Percentiles rank a stretch among this genome's conserved stretches.
These are phyloP conservation scores for Candida berthetii DNA, from an alignment of 805 yeast species.

Conservation along the genomic window DNA sequence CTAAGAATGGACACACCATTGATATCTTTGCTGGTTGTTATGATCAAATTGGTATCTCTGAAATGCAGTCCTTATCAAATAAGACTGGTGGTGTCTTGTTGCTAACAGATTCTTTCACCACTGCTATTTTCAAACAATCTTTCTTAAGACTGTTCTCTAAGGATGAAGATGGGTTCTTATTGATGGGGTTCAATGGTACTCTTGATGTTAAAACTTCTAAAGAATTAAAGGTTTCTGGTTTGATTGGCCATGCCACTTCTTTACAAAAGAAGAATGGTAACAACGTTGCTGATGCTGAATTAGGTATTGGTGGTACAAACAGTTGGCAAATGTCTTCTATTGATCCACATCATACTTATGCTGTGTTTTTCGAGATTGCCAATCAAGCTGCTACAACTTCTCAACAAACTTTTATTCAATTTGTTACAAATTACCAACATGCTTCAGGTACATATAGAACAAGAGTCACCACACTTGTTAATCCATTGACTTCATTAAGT, in stretches of 20 bases:
- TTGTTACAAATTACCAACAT: conserved; percentile 89
- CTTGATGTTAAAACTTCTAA: conserved; percentile 82
- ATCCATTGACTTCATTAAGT: conserved; percentile 49
- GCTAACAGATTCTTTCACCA: conserved; percentile 88
- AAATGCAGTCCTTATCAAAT: conserved; percentile 83
- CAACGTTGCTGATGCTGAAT: conserved; percentile 85
- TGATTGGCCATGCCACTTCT: conserved; percentile 90
- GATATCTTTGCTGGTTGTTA: conserved; percentile 94
- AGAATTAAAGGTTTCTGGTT: conserved; percentile 85
- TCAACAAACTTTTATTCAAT: conserved; percentile 60
- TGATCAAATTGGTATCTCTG: conserved; percentile 93
- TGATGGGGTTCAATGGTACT: conserved; percentile 87
- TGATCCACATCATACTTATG: conserved; percentile 86
- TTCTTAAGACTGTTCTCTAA: conserved; percentile 81
- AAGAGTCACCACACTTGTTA: conserved; percentile 81
- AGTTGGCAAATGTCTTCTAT: conserved; percentile 82
- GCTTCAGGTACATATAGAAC: conserved; percentile 86
- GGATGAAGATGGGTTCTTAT: conserved; percentile 81
- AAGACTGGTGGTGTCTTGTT: conserved; percentile 87
- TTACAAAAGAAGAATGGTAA: conserved; percentile 54
- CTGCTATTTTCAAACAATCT: conserved; percentile 90
- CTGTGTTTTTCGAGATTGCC: conserved; percentile 79
- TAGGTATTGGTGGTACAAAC: conserved; percentile 91
- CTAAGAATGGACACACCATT: conserved; percentile 70
- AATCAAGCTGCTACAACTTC: conserved; percentile 23